Evolutionary conservation across 2,329 filamentous ascomycete species (phyloP), one percentile per base, ranked within the genome.

Genomic region (Dactylella cylindrospora): DNA sequence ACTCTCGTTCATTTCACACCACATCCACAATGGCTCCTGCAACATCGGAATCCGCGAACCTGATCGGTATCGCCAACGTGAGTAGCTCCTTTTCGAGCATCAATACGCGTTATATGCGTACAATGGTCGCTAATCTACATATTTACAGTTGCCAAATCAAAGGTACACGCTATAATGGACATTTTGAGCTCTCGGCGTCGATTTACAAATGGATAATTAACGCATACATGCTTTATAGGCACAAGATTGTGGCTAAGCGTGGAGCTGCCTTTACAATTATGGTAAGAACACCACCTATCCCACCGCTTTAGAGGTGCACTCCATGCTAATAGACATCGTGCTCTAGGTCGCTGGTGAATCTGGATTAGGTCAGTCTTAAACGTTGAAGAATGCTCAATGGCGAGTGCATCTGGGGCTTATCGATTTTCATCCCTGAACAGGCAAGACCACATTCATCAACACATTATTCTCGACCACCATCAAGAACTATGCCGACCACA

Each of bases 361-460:
- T 69, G 91, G 91, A 73, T 79, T 97, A 55, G 57, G 57, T 64
- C 45, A 31, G 49, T 64, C 33, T 31, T 20, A 20, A 64, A 41
- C 44, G n/a, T 61, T 36, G 35, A 23, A 33, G 55, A 61, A 61
- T 53, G 47, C 40, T 26, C 41, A 35, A 43, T 36, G 38, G 31
- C 35, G 44, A 45, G 47, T n/a, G n/a, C n/a, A 47, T 44, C 31
- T 61, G 35, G 15, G 49, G 47, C 55, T 61, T 47, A 61, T 52
- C 47, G 44, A 35, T 28, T 23, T 41, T 12, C 53, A n/a, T 25
- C 49, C 43, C 46, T 38, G 29, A 46, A 54, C 39, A 70, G 93
- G 93, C 80, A 98, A 98, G 84, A 98, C 94, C 20, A 98, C 93
- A 71, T 98, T 98, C 78, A 97, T 98, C 84, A 98, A 98, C 84